Conservation (phyloP, 352 stramenopile species). For the Pythium sukuiense region DNA sequence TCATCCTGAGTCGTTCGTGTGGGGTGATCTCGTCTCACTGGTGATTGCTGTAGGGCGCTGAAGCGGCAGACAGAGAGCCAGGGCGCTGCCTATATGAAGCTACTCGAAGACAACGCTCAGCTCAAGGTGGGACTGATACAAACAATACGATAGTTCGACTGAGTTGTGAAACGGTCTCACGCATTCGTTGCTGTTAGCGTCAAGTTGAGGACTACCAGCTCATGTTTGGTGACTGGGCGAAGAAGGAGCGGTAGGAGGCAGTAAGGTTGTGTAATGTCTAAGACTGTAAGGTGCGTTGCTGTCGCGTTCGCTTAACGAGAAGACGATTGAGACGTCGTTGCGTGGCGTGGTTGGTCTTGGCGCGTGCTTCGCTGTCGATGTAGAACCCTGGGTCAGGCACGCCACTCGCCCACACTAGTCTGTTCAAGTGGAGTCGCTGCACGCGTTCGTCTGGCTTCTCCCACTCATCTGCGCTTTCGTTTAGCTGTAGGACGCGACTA, state of each 20-base stretch:
- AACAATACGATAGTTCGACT: background rate
- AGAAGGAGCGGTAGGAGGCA: slow-evolving; percentile 64
- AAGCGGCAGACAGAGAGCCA: slow-evolving; percentile 70
- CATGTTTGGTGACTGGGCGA: slow-evolving; percentile 83
- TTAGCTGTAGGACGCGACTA: slow-evolving; percentile 29
- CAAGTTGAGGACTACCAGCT: slow-evolving; percentile 79
- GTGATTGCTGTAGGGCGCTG: slow-evolving; percentile 42
- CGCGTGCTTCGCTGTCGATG: slow-evolving; percentile 30
- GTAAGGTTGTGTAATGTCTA: background rate
- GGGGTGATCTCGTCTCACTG: background rate
- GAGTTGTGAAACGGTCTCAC: background rate
- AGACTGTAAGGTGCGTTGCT: background rate
- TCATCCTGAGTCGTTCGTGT: background rate
- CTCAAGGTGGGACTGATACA: slow-evolving; percentile 46
- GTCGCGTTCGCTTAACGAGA: slow-evolving; percentile 7
- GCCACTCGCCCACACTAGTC: slow-evolving; percentile 42
- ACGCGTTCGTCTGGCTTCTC: slow-evolving; percentile 48
- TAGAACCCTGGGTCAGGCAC: slow-evolving; percentile 54
- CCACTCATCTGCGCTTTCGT: slow-evolving; percentile 36
- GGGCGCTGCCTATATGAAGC: slow-evolving; percentile 64
- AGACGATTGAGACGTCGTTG: slow-evolving; percentile 18
- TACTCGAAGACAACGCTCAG: slow-evolving; percentile 75
- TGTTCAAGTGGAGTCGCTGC: slow-evolving; percentile 38
- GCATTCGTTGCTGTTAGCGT: slow-evolving; percentile 27
- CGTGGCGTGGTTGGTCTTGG: slow-evolving; percentile 4